Evolutionary conservation across 1,284 basidiomycete genomes (phyloP).

Genomic region (Phlebopus sp.): DNA sequence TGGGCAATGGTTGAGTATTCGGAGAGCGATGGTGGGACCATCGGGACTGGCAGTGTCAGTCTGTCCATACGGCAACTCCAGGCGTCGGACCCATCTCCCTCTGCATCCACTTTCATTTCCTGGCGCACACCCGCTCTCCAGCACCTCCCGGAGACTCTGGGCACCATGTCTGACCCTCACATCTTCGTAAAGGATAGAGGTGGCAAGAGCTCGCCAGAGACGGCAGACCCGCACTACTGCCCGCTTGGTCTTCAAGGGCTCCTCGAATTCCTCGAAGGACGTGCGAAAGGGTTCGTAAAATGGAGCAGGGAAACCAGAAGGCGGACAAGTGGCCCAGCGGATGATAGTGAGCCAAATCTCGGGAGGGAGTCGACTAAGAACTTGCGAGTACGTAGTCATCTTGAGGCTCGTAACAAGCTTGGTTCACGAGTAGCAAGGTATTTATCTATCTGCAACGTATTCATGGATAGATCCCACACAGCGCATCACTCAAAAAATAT

Average conservation of each 20-base stretch:
- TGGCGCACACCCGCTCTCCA: slow-evolving; percentile 23
- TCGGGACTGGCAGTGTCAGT: slow-evolving; percentile 42
- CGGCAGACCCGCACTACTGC: slow-evolving; percentile 54
- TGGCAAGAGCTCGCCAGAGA: slow-evolving; percentile 47
- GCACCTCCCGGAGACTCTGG: slow-evolving; percentile 30
- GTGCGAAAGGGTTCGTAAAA: slow-evolving; percentile 44
- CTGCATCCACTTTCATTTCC: slow-evolving; percentile 31
- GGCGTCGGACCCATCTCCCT: slow-evolving; percentile 46
- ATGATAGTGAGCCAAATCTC: slow-evolving; percentile 55
- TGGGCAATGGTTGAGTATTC: slow-evolving; percentile 49
- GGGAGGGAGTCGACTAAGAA: slow-evolving; percentile 36
- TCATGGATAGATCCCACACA: no score
- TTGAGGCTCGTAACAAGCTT: background rate
- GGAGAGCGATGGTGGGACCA: slow-evolving; percentile 29
- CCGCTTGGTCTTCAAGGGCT: slow-evolving; percentile 31
- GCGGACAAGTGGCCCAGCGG: slow-evolving; percentile 38
- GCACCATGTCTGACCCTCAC: slow-evolving; percentile 39
- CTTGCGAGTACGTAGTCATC: background rate
- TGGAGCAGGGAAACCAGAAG: slow-evolving; percentile 25
- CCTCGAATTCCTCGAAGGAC: slow-evolving; percentile 24
- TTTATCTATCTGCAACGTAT: no score
- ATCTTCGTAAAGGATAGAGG: slow-evolving; percentile 51
- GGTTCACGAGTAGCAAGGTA: background rate
- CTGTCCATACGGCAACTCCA: slow-evolving; percentile 54
- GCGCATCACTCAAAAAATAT: no score